These are phyloP conservation scores for Paragyromitra xinjiangensis DNA, from an alignment of 495 filamentous ascomycete genomes.

Conservation along the genomic window DNA sequence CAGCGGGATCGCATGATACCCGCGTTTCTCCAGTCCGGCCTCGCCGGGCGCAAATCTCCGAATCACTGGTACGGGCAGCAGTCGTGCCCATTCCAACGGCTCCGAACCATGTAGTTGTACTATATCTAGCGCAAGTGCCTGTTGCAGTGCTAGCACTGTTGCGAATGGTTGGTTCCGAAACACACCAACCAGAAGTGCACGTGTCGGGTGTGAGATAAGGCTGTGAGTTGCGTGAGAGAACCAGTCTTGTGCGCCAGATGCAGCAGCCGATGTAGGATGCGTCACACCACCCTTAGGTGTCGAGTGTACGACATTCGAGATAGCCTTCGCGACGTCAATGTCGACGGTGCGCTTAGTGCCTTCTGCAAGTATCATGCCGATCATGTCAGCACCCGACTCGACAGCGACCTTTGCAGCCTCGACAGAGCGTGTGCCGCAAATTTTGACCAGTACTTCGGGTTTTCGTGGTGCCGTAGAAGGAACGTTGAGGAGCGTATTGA, in stretches of 20 bases:
- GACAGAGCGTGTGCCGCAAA: slow-evolving; percentile 89
- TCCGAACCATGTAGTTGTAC: slow-evolving; percentile 93
- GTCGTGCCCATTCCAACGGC: slow-evolving; percentile 85
- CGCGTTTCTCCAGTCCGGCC: slow-evolving; percentile 72
- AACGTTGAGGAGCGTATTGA: slow-evolving; percentile 78
- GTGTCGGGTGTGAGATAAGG: slow-evolving; percentile 65
- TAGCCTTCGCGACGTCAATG: slow-evolving; percentile 77
- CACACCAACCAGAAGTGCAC: slow-evolving; percentile 87
- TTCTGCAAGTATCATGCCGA: slow-evolving; percentile 90
- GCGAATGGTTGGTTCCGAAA: slow-evolving; percentile 89
- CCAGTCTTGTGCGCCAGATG: slow-evolving; percentile 65
- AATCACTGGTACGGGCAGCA: slow-evolving; percentile 91
- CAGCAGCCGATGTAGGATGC: background rate
- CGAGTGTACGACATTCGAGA: slow-evolving; percentile 78
- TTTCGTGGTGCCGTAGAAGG: slow-evolving; percentile 58
- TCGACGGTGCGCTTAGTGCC: slow-evolving; percentile 80
- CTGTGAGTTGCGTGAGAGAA: slow-evolving; percentile 67
- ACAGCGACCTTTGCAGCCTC: slow-evolving; percentile 83
- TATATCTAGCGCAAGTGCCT: slow-evolving; percentile 80
- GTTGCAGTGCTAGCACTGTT: slow-evolving; percentile 79
- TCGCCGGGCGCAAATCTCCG: slow-evolving; percentile 79
- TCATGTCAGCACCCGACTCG: slow-evolving; percentile 86
- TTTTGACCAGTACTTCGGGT: slow-evolving; percentile 76
- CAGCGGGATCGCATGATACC: slow-evolving; percentile 83
- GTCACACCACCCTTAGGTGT: slow-evolving; percentile 58